Base-by-base conservation (phyloP, 1,284 basidiomycete genomes). In the Meira nashicola region DNA sequence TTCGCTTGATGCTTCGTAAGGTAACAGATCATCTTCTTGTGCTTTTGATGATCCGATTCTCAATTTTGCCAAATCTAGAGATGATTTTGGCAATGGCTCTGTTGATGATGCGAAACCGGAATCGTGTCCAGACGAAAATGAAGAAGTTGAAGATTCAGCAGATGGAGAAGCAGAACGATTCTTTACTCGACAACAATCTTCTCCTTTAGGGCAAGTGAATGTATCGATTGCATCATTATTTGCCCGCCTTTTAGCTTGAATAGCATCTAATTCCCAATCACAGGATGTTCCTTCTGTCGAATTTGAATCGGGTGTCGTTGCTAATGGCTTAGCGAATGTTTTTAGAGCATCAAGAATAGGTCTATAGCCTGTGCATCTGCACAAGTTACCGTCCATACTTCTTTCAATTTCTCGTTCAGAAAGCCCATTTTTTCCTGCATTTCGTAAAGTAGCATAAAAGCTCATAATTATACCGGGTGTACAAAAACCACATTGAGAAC, bases 331-430 rank as follows among this genome's bases (percentile, higher is more conserved):
- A 15, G 70, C 70, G 23, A 73, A 73, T 1, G 66, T 67, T 58
- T 73, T 73, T 23, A 69, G 66, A n/a, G 70, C 70, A 21, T 73
- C 70, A 8, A 73, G 54, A 43, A 73, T 73, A 33, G 70, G 70
- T 7, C 70, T 47, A 39, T 73, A 71, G 19, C 70, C 70, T 7
- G 70, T 73, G 54, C 70, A 79, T 5, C 79, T 67, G 62, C 79
- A 80, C 4, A 80, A 63, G 58, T 79, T 79, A 6, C 78, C 78
- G 52, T 80, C 79, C 38, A 79, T 70, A 1, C 70, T 71, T 39
- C 74, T 71, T 43, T 74, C 66, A n/a, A 79, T 74, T 51, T 79
- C 71, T 21, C 69, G 65, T 39, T 77, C 73, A 3, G 73, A 71
- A 12, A 80, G 58, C 43, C 68, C 58, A 7, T 64, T 62, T 41